Evolutionary conservation across 2,329 filamentous ascomycete species (phyloP), one percentile per base, ranked within the genome.

Genomic region (Monosporascus cannonballus): DNA sequence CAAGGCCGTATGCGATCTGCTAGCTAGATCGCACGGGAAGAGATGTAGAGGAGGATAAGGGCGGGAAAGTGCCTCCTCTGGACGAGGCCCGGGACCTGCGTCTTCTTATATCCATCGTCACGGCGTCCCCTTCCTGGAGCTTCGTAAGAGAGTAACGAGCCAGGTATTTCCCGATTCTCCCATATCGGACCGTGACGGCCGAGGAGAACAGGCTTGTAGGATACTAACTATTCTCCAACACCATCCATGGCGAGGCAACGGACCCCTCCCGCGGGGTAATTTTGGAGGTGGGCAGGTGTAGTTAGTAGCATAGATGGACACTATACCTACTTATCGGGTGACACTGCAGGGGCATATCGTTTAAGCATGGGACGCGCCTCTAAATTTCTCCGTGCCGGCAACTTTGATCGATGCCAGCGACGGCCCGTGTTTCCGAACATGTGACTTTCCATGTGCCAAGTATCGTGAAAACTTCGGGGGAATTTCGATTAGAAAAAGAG

Each of bases 151-250:
- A 54, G 49, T 54, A 49, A 51, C 48, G 39, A 38, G 14, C 44
- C 53, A 51, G 56, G 57, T 56, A 53, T 61, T 64, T 64, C 67
- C 69, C 66, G 65, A 68, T 70, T 72, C 67, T 73, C 67, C 71
- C 70, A 68, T 61, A 61, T 73, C 76, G 77, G 77, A 77, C 74
- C 76, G 76, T 78, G 68, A 67, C 69, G 71, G 74, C 77, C 76
- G 76, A 75, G 67, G 68, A 69, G 55, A 64, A 62, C 54, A 62
- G 58, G 54, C 56, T 59, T 62, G 57, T 59, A 57, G 51, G 52
- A 59, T 56, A 56, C 59, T 61, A 59, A 58, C 55, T 62, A 49
- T 60, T 62, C 59, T 55, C 61, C 61, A 59, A 59, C 27, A 56
- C 54, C 54, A 56, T 60, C 55, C 59, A 56, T 57, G 52, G 57